Base-by-base conservation (phyloP, 805 yeast species). In the Ogataea pilisensis region DNA sequence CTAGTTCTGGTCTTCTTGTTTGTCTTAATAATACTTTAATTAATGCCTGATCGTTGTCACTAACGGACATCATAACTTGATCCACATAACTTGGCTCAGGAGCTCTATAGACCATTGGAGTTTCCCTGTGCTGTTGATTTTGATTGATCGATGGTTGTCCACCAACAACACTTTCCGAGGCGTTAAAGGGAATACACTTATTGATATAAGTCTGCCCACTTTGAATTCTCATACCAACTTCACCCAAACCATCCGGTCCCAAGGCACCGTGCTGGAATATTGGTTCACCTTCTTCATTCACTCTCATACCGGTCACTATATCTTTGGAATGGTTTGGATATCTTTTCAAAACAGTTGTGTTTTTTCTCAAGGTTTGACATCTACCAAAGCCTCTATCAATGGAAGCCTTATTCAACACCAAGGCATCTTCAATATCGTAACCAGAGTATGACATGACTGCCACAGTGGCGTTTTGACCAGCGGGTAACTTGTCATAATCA, bases 391-490 rank as follows among this genome's bases (percentile, higher is more conserved):
- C 99, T 60, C 99, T 77, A 59, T 93, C 99, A 41, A 93, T 74
- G 0, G 96, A 87, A 0, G 98, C 72, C 63, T 91, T 93, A 66
- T 93, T 93, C 54, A 93, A 68, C 17, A 93, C 97, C 59, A 93
- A 73, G 5, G 99, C 99, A 80, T 93, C 99, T 68, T 93, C 98
- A 62, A 93, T 93, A 85, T 93, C 99, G 61, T 93, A 93, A 49
- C 99, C 99, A 0, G 98, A 91, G 58, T 93, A 93, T 7, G 96
- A 88, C 99, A 93, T 93, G 29, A 93, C 99, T 2, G 99, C 99
- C 43, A 93, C 99, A 1, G 95, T 86, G 8, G 99, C 99, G 63
- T 93, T 93, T 66, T 93, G 99, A 7, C 99, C 99, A 4, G 99
- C 99, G 3, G 99, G 99, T 31, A 93, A 71, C 61, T 93, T 90